Conservation (phyloP, 1,284 basidiomycete genomes). For the Paramarasmius palmivorus region DNA sequence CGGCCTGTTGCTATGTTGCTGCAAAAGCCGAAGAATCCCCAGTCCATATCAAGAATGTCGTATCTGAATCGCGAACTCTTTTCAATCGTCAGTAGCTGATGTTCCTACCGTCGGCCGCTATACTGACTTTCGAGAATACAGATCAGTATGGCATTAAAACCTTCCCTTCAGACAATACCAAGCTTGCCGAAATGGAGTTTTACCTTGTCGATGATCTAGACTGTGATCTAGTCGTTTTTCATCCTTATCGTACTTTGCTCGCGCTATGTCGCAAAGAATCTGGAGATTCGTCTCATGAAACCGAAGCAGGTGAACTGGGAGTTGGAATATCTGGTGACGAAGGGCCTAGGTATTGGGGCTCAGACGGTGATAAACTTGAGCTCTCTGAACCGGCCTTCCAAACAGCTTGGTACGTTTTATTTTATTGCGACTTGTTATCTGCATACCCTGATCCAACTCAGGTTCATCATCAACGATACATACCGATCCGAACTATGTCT, state of each 20-base stretch:
- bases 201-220: conserved; percentile 96
- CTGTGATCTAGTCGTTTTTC: conserved; percentile 92
- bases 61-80: conserved; percentile 79
- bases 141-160: conserved; percentile 70
- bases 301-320: conserved; percentile 67
- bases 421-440: neutral
- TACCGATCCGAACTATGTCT: conserved; percentile 91
- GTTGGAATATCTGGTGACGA: conserved; percentile 56
- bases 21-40: conserved; percentile 97
- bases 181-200: conserved; percentile 98
- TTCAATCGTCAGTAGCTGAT: conserved; percentile 82
- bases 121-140: conserved; percentile 20
- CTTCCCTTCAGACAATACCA: conserved; percentile 86
- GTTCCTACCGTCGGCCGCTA: conserved; percentile 30
- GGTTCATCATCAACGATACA: conserved; percentile 96
- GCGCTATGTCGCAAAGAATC: conserved; percentile 64
- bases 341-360: conserved; percentile 73
- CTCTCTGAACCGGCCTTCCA: conserved; percentile 70
- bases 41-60: conserved; percentile 90
- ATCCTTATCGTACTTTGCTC: conserved; percentile 89
- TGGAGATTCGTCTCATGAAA: conserved; percentile 34
- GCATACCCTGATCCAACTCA: conserved; percentile 27
- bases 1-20: conserved; percentile 93
- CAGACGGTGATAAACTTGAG: conserved; percentile 68
- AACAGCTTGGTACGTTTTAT: conserved; percentile 63